Conservation (phyloP, 2,329 filamentous ascomycete genomes). For the Hypoxylon sp. region DNA sequence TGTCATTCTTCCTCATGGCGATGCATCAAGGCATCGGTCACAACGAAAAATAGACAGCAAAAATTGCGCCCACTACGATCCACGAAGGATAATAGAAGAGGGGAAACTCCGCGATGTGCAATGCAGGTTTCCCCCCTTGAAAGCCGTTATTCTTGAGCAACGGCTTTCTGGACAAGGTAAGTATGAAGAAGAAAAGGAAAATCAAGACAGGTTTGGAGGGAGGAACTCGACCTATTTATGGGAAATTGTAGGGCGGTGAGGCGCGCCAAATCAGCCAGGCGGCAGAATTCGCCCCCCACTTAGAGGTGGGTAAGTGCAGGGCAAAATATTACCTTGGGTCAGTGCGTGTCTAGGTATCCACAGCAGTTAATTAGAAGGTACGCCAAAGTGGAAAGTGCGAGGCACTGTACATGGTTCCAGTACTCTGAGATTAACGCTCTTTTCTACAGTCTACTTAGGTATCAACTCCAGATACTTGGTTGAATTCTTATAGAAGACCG, state of each 20-base stretch:
- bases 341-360: too few species aligned
- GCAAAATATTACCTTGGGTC: neutral
- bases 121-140: slow-evolving; percentile 64
- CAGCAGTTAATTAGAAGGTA: too few species aligned
- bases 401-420: too few species aligned
- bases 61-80: slow-evolving; percentile 55
- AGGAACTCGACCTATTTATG: slow-evolving; percentile 9
- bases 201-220: neutral
- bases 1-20: slow-evolving; percentile 38
- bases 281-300: slow-evolving; percentile 11
- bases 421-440: too few species aligned
- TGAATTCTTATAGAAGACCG: too few species aligned
- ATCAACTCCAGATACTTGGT: too few species aligned
- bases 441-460: too few species aligned
- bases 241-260: slow-evolving; percentile 6
- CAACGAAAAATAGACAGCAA: slow-evolving; percentile 51
- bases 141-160: slow-evolving; percentile 51
- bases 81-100: slow-evolving; percentile 54
- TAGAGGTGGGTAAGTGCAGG: neutral
- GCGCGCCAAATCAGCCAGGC: neutral
- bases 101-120: slow-evolving; percentile 69
- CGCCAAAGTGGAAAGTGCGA: too few species aligned
- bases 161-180: slow-evolving; percentile 54
- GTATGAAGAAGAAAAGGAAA: slow-evolving; percentile 52
- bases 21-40: slow-evolving; percentile 35